These are phyloP conservation scores for Corynascus novoguineensis DNA, from an alignment of 495 filamentous ascomycete genomes.

Conservation along the genomic window DNA sequence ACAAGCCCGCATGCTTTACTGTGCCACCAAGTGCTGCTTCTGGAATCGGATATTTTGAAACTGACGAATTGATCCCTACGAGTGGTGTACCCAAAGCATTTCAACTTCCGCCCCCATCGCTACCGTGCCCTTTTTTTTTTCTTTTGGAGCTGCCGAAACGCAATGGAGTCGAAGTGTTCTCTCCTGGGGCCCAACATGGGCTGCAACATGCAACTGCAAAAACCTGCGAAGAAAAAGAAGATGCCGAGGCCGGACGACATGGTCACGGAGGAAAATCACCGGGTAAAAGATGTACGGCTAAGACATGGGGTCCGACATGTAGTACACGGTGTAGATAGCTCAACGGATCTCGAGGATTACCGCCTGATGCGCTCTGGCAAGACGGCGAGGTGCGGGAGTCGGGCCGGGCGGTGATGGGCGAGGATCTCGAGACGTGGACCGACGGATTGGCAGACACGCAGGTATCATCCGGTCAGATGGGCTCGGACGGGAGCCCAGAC, in stretches of 20 bases:
- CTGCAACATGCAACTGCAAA: constrained; percentile 5
- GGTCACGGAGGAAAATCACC: background rate
- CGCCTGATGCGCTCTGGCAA: constrained; percentile 2
- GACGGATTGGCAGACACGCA: background rate
- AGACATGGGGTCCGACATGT: background rate
- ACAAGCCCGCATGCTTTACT: constrained; percentile 7
- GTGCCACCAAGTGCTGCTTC: no score
- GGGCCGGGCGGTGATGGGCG: constrained; percentile 4
- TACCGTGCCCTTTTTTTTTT: no score
- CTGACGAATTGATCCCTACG: no score
- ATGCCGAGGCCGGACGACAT: background rate
- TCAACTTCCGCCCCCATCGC: no score
- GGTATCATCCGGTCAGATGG: background rate
- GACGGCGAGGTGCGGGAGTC: constrained; percentile 5
- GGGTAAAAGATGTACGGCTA: constrained; percentile 10
- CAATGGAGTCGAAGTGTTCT: background rate
- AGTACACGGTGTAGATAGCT: no score
- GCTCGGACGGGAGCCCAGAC: constrained; percentile 7
- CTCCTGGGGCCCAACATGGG: background rate
- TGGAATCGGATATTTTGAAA: no score
- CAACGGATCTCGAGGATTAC: background rate
- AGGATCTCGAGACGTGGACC: constrained; percentile 11
- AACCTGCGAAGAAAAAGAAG: background rate
- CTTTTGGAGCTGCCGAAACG: background rate
- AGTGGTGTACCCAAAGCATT: no score